Base-by-base conservation (phyloP, 169 alveolate species). In the Plasmodium vivax region DNA sequence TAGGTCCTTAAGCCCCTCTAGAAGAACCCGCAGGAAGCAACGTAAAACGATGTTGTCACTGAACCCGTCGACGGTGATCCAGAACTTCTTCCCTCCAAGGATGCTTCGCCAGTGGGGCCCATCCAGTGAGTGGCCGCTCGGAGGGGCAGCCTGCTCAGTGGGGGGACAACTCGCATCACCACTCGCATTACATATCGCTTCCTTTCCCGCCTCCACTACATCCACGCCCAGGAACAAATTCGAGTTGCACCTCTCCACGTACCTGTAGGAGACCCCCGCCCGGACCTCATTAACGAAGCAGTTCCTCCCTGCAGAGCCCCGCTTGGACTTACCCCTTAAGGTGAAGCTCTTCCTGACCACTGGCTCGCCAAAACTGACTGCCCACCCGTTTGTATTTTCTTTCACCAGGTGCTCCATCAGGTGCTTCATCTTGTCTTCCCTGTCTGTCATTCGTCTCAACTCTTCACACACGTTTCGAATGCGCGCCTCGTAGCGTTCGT, bases 1-100 rank as follows among this genome's bases (percentile, higher is more conserved):
- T 0, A 90, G 23, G 51, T 68, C 43, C 8, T 90, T 8, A 45
- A 81, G n/a, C 2, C 91, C 92, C 23, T 81, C 62, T 34, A 90
- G 82, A 30, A 81, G 27, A 7, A 43, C 30, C 72, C 68, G 56
- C 45, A 90, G 84, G 62, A 90, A 90, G 51, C 84, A 62, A 5
- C 36, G 23, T 45, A 90, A 58, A 4, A 90, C 56, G 10, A 90
- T 3, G 54, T 90, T 90, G 51, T 90, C 94, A 81, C 94, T 90
- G 82, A 16, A 80, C 23, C 80, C 92, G 36, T 90, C 94, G 12
- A 90, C 71, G 10, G 92, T 90, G 34, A 90, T 81, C 2, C 30
- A 4, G 12, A 41, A 90, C 41, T 58, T 82, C 47, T 58, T 80
- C 56, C 72, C 58, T 90, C 73, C 82, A 62, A 34, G 27, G 47